phyloP scores from a whole-genome alignment of 345 rosid species.

The Leavenworthia alabamica region DNA sequence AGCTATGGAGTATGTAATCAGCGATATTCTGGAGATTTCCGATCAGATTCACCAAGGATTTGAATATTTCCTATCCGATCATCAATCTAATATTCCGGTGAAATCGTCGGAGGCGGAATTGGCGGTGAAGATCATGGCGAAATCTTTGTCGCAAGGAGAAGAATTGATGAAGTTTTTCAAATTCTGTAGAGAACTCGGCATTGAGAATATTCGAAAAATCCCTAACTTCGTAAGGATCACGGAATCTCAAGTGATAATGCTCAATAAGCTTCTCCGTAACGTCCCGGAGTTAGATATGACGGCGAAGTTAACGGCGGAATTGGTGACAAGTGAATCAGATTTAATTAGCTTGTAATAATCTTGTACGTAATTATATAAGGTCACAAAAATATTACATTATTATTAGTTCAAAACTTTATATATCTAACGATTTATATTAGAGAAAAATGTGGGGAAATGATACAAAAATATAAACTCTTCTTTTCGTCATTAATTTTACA shows the following conservation, averaged over 20 bases:
- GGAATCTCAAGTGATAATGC: conserved; percentile 35
- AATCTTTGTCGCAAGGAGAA: conserved; percentile 43
- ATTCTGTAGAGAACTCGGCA: conserved; percentile 41
- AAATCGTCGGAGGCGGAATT: conserved; percentile 31
- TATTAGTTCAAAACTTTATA: background rate
- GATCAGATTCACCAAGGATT: conserved; percentile 40
- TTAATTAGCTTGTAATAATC: conserved; percentile 11
- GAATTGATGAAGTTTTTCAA: conserved; percentile 40
- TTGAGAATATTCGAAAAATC: conserved; percentile 37
- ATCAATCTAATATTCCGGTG: conserved; percentile 16
- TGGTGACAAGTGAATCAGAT: background rate
- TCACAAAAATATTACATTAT: background rate
- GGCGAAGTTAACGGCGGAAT: background rate
- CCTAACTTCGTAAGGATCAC: conserved; percentile 35
- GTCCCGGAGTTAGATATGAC: background rate
- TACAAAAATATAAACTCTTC: background rate
- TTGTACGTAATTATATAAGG: background rate
- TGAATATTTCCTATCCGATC: conserved; percentile 27
- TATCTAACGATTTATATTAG: background rate
- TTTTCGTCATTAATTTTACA: background rate
- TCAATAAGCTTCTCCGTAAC: conserved; percentile 29
- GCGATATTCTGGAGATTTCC: conserved; percentile 48
- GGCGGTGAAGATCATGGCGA: conserved; percentile 40
- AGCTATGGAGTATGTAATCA: conserved; percentile 57
- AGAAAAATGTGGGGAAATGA: background rate